Conservation (phyloP, 768 basidiomycete species). For the Termitomyces sp. region DNA sequence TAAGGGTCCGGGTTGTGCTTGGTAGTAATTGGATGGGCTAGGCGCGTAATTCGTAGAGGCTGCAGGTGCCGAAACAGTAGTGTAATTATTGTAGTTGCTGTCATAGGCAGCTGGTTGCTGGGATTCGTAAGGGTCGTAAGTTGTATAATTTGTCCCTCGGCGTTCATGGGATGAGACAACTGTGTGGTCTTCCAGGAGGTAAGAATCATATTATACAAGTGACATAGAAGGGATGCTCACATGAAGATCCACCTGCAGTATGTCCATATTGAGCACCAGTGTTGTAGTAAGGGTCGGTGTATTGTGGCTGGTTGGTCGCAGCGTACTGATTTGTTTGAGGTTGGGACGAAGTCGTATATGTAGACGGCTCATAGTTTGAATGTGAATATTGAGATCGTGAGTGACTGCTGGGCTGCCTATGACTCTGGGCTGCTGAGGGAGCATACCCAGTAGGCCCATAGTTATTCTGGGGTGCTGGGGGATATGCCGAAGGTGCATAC, state of each 20-base stretch:
- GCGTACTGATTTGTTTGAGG: slow-evolving; percentile 32
- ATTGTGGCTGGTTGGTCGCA: slow-evolving; percentile 27
- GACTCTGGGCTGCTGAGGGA: slow-evolving; percentile 9
- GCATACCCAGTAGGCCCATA: slow-evolving; percentile 22
- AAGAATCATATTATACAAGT: not conserved
- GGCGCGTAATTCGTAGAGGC: slow-evolving; percentile 19
- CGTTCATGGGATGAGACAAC: slow-evolving; percentile 48
- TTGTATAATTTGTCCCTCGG: slow-evolving; percentile 41
- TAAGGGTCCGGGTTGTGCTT: slow-evolving; percentile 23
- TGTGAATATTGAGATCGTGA: slow-evolving; percentile 23
- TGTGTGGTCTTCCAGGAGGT: slow-evolving; percentile 46
- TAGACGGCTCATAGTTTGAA: slow-evolving; percentile 21
- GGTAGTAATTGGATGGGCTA: slow-evolving; percentile 32
- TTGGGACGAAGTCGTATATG: slow-evolving; percentile 26
- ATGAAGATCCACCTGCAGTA: slow-evolving; percentile 45
- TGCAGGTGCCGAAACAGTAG: slow-evolving; percentile 22
- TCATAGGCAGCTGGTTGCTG: slow-evolving; percentile 16
- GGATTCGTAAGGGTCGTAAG: slow-evolving; percentile 48
- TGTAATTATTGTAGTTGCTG: slow-evolving; percentile 20
- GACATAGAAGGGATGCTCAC: slow-evolving; percentile 33
- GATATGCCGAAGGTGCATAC: slow-evolving; percentile 29
- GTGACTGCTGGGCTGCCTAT: slow-evolving; percentile 19
- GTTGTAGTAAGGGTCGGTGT: slow-evolving; percentile 30
- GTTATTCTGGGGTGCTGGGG: slow-evolving; percentile 43
- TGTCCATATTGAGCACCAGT: slow-evolving; percentile 48